A percentile compares a stretch with the other conserved stretches of the same genome.
phyloP scores from a whole-genome alignment of 2,329 filamentous ascomycete species.

The Colletotrichum theobromicola region DNA sequence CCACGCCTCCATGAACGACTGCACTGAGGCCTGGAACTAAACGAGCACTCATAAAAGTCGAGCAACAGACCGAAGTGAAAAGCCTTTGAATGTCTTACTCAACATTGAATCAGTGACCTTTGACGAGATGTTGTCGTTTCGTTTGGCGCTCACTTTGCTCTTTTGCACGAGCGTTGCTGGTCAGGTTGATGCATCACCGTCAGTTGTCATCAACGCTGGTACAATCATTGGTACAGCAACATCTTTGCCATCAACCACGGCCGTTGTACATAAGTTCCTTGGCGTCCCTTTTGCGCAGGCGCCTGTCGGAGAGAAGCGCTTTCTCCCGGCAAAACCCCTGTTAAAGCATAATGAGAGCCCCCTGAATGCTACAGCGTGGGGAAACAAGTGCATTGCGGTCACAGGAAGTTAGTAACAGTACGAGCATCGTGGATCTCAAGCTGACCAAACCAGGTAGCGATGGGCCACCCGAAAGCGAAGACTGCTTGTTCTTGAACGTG shows the following conservation, averaged over 20 bases:
- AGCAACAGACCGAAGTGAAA: neutral
- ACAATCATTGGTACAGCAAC: neutral
- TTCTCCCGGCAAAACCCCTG: neutral
- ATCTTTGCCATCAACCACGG: neutral
- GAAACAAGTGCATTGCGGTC: neutral
- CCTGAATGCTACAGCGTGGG: neutral
- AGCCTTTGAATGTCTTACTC: neutral
- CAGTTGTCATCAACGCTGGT: neutral
- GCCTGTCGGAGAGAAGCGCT: conserved; percentile 19
- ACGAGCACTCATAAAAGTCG: neutral
- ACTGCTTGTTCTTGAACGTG: conserved; percentile 39
- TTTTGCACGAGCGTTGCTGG: neutral
- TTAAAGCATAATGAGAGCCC: neutral
- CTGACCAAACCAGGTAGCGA: neutral
- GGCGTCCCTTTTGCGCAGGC: conserved; percentile 34
- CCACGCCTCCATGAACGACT: neutral
- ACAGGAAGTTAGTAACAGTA: neutral
- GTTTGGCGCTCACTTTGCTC: neutral
- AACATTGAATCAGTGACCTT: rapidly evolving
- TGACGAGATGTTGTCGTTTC: neutral
- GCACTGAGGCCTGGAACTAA: neutral
- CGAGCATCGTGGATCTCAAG: neutral
- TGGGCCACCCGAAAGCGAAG: conserved; percentile 29
- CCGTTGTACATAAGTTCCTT: conserved; percentile 30
- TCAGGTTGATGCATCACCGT: neutral